A percentile compares a stretch with the other conserved stretches of the same genome.
phyloP scores from a whole-genome alignment of 2,329 filamentous ascomycete genomes.

The Monilinia fructicola region DNA sequence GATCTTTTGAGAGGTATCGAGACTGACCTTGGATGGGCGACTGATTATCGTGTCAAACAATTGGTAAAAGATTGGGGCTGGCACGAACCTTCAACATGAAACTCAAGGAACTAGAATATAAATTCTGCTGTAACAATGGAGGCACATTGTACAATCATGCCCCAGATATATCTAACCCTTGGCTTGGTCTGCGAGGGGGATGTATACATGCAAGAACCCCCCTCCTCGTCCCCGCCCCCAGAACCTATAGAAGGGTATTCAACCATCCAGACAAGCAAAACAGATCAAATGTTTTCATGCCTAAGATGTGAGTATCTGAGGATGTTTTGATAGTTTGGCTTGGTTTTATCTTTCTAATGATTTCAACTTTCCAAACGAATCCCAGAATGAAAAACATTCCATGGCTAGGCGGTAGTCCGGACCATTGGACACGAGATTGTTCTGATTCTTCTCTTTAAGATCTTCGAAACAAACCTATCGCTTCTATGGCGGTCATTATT shows the following conservation, averaged over 20 bases:
- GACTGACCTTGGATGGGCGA: slow-evolving; percentile 62
- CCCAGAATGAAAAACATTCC: too few species aligned
- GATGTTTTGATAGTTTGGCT: not conserved
- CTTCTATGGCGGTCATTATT: not conserved
- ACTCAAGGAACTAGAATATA: not conserved
- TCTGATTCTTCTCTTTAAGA: not conserved
- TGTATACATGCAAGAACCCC: not conserved
- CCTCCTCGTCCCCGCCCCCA: not conserved
- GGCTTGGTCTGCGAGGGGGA: not conserved
- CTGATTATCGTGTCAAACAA: slow-evolving; percentile 58
- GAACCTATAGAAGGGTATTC: not conserved
- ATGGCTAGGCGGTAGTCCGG: too few species aligned
- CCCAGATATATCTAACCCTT: not conserved
- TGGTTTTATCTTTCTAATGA: not conserved
- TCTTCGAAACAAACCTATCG: not conserved
- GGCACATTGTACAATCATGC: not conserved
- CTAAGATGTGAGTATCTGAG: not conserved
- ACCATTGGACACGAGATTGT: not conserved
- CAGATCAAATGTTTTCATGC: too few species aligned
- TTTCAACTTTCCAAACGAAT: too few species aligned
- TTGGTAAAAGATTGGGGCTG: slow-evolving; percentile 48
- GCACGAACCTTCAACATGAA: slow-evolving; percentile 24
- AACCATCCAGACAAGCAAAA: not conserved
- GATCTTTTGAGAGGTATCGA: slow-evolving; percentile 58
- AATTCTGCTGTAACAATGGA: not conserved